Conservation (phyloP, 208 protist species). For the Acanthamoeba triangularis region DNA sequence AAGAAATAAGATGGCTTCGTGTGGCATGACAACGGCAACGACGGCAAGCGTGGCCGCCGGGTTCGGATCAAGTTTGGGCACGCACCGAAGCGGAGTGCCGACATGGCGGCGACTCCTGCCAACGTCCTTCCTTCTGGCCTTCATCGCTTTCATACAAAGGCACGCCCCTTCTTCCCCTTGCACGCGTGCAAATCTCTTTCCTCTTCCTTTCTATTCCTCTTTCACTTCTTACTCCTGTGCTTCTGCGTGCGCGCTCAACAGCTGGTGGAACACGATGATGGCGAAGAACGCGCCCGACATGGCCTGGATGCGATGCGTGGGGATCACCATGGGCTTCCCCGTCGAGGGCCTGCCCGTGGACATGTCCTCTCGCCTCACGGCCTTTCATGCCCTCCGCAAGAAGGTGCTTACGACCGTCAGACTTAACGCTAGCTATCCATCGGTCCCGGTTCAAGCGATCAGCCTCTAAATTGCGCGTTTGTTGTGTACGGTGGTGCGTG, state of each 20-base stretch:
- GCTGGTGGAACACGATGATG: conserved; percentile 35
- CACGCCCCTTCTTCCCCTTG: not conserved
- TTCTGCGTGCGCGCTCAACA: not conserved
- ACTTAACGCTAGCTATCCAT: not conserved
- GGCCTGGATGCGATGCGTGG: conserved; percentile 33
- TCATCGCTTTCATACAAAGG: conserved; percentile 16
- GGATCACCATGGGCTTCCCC: conserved; percentile 54
- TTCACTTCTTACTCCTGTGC: not conserved
- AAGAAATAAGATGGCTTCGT: not conserved
- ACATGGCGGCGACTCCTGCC: conserved; percentile 40
- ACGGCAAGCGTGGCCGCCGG: not conserved
- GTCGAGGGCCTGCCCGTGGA: conserved; percentile 29
- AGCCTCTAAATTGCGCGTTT: too few relatives aligned
- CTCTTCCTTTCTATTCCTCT: not conserved
- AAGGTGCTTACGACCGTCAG: not conserved
- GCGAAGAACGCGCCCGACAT: conserved; percentile 52
- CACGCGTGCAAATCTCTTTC: not conserved
- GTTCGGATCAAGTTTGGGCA: not conserved
- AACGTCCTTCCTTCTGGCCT: not conserved
- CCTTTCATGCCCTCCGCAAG: conserved; percentile 51
- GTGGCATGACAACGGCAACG: not conserved
- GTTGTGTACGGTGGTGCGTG: too few relatives aligned
- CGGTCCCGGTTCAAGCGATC: not conserved
- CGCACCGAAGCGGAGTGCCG: conserved; percentile 15
- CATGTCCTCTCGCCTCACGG: conserved; percentile 13